Conservation (phyloP, 345 rosid genomes). For the Aquilaria yunnanensis region DNA sequence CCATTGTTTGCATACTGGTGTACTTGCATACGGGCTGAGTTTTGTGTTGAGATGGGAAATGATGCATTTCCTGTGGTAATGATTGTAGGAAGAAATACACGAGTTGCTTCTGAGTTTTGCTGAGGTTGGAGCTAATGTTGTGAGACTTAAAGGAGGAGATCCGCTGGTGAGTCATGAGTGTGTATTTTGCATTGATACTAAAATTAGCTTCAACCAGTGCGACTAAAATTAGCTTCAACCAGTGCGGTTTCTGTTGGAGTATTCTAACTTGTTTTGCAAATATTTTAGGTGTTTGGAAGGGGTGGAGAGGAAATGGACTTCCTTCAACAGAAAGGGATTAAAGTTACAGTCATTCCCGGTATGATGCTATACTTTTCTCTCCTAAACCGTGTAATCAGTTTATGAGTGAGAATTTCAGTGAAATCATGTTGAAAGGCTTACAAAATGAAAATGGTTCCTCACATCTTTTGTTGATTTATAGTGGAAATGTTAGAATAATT, state of each 20-base stretch:
- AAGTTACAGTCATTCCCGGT: conserved; percentile 92
- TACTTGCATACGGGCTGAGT: too few species aligned
- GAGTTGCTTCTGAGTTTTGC: conserved; percentile 86
- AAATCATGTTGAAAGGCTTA: background rate
- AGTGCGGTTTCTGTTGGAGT: too few species aligned
- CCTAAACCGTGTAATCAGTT: background rate
- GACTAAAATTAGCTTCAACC: background rate
- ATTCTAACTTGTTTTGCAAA: background rate
- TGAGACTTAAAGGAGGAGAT: conserved; percentile 98
- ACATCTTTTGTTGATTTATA: too few species aligned
- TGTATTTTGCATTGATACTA: background rate
- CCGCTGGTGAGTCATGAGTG: conserved; percentile 57
- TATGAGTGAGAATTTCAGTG: background rate
- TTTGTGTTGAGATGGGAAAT: background rate
- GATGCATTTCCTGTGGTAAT: conserved; percentile 2
- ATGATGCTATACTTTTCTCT: conserved; percentile 1
- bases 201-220: background rate
- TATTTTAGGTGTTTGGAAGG: conserved; percentile 77
- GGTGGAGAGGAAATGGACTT: conserved; percentile 99
- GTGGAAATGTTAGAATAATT: too few species aligned
- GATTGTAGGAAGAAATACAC: conserved; percentile 89
- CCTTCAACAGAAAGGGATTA: conserved; percentile 81
- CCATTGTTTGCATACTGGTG: too few species aligned
- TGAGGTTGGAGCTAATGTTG: conserved; percentile 94
- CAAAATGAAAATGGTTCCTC: too few species aligned